These are phyloP conservation scores for Phialemonium atrogriseum DNA, from an alignment of 2,329 filamentous ascomycete genomes.

Conservation along the genomic window DNA sequence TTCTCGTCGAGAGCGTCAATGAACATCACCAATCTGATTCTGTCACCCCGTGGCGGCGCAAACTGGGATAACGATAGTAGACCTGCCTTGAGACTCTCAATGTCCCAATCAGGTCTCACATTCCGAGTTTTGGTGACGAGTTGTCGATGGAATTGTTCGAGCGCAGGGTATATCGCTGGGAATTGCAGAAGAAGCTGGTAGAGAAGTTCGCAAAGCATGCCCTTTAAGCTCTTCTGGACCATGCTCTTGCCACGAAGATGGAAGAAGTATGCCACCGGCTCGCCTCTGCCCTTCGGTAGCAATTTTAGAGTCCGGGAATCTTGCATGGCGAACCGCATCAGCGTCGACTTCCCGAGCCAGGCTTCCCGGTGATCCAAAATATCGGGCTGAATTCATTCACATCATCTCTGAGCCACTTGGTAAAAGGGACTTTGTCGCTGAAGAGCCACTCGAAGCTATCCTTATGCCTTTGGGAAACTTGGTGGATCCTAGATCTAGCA, in stretches of 20 bases:
- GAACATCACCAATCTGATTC: not conserved
- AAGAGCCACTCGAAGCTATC: slow-evolving; percentile 1
- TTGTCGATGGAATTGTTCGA: not conserved
- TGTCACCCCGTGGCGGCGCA: no score
- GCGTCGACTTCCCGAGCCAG: not conserved
- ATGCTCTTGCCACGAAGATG: not conserved
- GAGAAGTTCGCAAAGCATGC: not conserved
- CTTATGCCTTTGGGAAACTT: not conserved
- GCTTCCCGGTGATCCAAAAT: slow-evolving; percentile 1
- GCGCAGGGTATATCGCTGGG: no score
- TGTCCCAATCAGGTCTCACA: not conserved
- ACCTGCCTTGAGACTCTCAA: not conserved
- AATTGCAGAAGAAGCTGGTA: no score
- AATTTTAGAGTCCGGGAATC: not conserved
- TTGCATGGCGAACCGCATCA: not conserved
- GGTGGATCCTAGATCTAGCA: not conserved
- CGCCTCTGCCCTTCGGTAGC: not conserved
- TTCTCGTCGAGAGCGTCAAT: slow-evolving; percentile 2
- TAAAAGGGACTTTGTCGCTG: not conserved
- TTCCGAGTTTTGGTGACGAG: not conserved
- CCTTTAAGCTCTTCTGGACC: slow-evolving; percentile 1
- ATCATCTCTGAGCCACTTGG: not conserved
- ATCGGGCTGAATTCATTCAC: not conserved
- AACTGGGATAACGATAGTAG: no score
- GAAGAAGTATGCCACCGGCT: slow-evolving; percentile 1